These are phyloP conservation scores for Naganishia cerealis DNA, from an alignment of 1,284 basidiomycete genomes.

Conservation along the genomic window DNA sequence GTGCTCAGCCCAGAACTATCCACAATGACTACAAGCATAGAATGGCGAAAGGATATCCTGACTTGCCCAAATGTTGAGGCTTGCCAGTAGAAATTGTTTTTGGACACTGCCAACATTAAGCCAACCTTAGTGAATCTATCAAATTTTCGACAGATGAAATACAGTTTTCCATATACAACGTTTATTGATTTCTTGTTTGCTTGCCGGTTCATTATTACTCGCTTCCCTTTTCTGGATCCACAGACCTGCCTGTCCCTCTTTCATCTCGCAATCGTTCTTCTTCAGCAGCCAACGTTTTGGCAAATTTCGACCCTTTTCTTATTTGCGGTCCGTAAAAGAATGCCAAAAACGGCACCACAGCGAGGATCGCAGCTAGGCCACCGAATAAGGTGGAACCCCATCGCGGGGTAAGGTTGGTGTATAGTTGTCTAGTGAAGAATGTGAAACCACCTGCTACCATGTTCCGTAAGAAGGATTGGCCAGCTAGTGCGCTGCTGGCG, in stretches of 20 bases:
- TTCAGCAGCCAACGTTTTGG: slow-evolving; percentile 43
- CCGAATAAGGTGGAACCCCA: slow-evolving; percentile 35
- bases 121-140: too few relatives aligned
- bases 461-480: slow-evolving; percentile 34
- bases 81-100: too few relatives aligned
- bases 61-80: slow-evolving; percentile 10
- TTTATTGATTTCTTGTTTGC: too few relatives aligned
- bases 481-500: slow-evolving; percentile 44
- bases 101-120: too few relatives aligned
- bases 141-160: too few relatives aligned
- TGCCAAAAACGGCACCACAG: slow-evolving; percentile 47
- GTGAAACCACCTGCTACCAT: slow-evolving; percentile 35
- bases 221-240: neutral
- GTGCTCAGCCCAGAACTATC: neutral
- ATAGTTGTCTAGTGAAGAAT: slow-evolving; percentile 33
- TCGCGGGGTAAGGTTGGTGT: slow-evolving; percentile 31
- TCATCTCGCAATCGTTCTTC: slow-evolving; percentile 34
- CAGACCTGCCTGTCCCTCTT: neutral
- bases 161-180: too few relatives aligned
- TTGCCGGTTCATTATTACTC: too few relatives aligned
- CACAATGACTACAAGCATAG: slow-evolving; percentile 10
- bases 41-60: slow-evolving; percentile 18
- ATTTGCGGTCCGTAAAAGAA: slow-evolving; percentile 47
- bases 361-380: slow-evolving; percentile 34
- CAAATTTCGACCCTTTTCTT: slow-evolving; percentile 43